These are phyloP conservation scores for Pyricularia pennisetigena DNA, from an alignment of 2,329 filamentous ascomycete species.

Conservation along the genomic window DNA sequence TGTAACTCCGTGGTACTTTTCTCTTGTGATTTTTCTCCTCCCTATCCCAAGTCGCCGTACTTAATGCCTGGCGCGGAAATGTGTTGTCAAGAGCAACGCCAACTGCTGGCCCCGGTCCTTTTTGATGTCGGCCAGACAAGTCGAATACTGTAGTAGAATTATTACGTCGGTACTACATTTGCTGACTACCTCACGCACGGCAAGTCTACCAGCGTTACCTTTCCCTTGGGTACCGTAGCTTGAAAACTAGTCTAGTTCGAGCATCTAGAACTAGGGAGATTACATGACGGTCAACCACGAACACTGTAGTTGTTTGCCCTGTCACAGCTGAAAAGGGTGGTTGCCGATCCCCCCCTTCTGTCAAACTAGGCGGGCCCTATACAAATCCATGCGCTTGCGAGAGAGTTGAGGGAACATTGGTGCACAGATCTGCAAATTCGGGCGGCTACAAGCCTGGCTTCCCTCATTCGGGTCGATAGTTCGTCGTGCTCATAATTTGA, in stretches of 20 bases:
- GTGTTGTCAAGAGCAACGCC: not conserved
- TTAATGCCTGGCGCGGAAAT: not conserved
- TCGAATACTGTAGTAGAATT: not conserved
- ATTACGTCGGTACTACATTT: not conserved
- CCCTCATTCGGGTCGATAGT: not conserved
- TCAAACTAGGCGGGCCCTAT: not conserved
- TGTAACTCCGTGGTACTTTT: not conserved
- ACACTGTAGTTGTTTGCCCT: not conserved
- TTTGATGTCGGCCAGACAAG: not conserved
- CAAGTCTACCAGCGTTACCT: not conserved
- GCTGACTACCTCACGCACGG: not conserved
- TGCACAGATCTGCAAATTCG: not conserved
- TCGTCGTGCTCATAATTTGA: not conserved
- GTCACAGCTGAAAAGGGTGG: not conserved
- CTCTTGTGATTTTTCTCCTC: not conserved
- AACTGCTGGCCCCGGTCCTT: not conserved
- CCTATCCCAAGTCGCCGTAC: not conserved
- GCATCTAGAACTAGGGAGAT: not conserved
- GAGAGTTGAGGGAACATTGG: not conserved
- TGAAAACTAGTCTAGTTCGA: not conserved
- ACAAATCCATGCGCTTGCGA: not conserved
- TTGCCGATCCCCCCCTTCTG: not conserved
- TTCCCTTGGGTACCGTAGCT: not conserved
- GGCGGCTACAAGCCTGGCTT: not conserved
- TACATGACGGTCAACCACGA: not conserved